These are phyloP conservation scores for Pleurotus sapidus DNA, from an alignment of 768 basidiomycete genomes.

Conservation along the genomic window DNA sequence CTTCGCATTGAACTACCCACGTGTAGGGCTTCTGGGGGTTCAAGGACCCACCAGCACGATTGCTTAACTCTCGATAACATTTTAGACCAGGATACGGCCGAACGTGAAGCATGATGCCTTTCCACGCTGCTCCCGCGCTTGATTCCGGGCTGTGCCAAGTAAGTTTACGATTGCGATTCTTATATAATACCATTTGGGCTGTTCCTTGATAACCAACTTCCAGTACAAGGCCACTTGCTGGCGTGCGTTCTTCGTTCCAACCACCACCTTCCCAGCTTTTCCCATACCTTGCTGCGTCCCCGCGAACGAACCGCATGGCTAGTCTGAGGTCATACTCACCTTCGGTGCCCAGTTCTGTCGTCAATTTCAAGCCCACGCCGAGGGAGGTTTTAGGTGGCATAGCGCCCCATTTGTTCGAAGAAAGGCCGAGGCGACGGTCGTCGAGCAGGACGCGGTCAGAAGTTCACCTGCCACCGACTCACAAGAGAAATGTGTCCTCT, in stretches of 20 bases:
- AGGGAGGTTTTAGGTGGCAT: conserved; percentile 41
- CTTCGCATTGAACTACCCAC: not conserved
- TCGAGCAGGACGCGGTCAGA: conserved; percentile 15
- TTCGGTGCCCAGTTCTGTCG: conserved; percentile 12
- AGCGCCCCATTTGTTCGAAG: conserved; percentile 45
- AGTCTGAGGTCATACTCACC: conserved; percentile 4
- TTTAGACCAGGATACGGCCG: no score
- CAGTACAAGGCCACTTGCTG: not conserved
- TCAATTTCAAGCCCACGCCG: conserved; percentile 31
- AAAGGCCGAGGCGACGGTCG: conserved; percentile 23
- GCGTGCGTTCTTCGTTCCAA: not conserved
- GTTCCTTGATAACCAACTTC: conserved; percentile 4
- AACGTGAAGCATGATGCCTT: not conserved
- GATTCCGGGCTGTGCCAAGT: not conserved
- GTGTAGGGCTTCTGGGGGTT: not conserved
- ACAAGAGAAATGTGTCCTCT: conserved; percentile 9
- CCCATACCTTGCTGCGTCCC: not conserved
- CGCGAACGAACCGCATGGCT: not conserved
- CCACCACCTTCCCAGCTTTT: not conserved
- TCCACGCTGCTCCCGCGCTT: not conserved
- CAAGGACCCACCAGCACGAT: not conserved
- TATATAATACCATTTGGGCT: conserved; percentile 6
- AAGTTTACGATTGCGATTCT: not conserved
- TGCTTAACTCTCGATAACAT: not conserved
- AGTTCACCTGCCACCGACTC: not conserved